Base-by-base conservation (phyloP, 495 filamentous ascomycete genomes). In the Xylaria cubensis region DNA sequence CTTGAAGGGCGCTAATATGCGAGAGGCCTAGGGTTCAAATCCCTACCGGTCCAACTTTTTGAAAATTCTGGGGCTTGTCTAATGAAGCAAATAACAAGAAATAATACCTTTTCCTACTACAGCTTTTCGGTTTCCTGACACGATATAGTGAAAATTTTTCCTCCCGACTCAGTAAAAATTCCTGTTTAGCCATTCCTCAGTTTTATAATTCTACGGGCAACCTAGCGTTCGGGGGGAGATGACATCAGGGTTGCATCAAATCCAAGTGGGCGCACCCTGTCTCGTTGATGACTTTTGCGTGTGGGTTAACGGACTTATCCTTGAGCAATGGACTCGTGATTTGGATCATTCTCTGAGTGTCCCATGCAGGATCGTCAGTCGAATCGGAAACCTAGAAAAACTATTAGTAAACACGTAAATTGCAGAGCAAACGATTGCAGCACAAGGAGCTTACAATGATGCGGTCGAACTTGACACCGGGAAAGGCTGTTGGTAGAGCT, bases 21-120 rank as follows among this genome's bases (percentile, higher is more conserved):
- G 44, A 48, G 44, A 48, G 44, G 44, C 44, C 44, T 48, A 48
- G 44, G 44, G 44, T 48, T 48, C 44, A 48, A 48, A 48, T 48
- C 44, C 44, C 15, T 17, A 48, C 44, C 44, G 44, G 15, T 48
- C 13, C 15, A 48, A 48, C 0, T 48, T n/a, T 39, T 39, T 39
- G 0, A 39, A 36, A 8, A 8, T 8, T 39, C 8, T 39, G 8
- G 36, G 7, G 36, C 36, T 39, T 0, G 36, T 39, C 7, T 36
- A 36, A 36, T 36, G 4, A 36, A 36, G 26, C 26, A 29, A 29
- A 29, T 29, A 29, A 2, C 26, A 29, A 29, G 26, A 29, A 29
- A 29, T 2, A 29, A 29, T 29, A 29, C 26, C 2, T 29, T 29
- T 29, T 29, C 2, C 26, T 29, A 8, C n/a, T 4, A 8, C 36